Evolutionary conservation across 305 asterid genomes (phyloP).

Genomic region (Ilex paraguariensis): DNA sequence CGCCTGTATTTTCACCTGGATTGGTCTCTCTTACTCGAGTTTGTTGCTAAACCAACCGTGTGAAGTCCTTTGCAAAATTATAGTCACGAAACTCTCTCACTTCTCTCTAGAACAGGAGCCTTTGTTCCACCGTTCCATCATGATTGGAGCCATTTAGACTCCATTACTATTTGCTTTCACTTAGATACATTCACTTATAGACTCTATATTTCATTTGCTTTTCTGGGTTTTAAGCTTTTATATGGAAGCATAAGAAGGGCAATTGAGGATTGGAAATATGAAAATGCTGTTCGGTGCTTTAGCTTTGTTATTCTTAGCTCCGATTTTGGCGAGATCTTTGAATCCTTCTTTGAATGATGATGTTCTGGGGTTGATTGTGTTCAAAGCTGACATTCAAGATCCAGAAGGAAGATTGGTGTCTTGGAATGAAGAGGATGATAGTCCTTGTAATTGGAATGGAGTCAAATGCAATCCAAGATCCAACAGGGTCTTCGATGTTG

Average conservation of each 20-base stretch:
- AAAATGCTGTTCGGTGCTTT: slow-evolving; percentile 31
- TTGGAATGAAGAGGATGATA: too few relatives aligned
- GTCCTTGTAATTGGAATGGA: slow-evolving; percentile 45
- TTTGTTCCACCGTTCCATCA: too few relatives aligned
- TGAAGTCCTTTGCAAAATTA: too few relatives aligned
- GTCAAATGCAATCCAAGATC: slow-evolving; percentile 72
- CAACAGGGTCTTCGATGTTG: slow-evolving; percentile 79
- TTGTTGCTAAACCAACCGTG: too few relatives aligned
- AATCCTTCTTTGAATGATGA: slow-evolving; percentile 77
- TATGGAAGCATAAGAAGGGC: slow-evolving; percentile 22
- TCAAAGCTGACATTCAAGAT: slow-evolving; percentile 67
- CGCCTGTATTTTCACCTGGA: too few relatives aligned
- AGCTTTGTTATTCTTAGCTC: slow-evolving; percentile 17
- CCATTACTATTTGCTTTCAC: too few relatives aligned
- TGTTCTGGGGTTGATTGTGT: slow-evolving; percentile 83
- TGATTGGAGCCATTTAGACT: too few relatives aligned
- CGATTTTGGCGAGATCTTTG: slow-evolving; percentile 25
- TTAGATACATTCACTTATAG: too few relatives aligned
- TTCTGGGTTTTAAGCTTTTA: slow-evolving; percentile 3
- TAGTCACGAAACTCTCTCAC: slow-evolving; percentile 7
- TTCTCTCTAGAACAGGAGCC: too few relatives aligned
- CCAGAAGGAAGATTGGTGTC: too few relatives aligned
- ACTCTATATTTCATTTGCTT: neutral
- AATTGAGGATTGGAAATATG: slow-evolving; percentile 48
- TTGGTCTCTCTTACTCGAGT: too few relatives aligned